These are phyloP conservation scores for Linnemannia schmuckeri DNA, from an alignment of 192 early-diverging fungal genomes.

Conservation along the genomic window DNA sequence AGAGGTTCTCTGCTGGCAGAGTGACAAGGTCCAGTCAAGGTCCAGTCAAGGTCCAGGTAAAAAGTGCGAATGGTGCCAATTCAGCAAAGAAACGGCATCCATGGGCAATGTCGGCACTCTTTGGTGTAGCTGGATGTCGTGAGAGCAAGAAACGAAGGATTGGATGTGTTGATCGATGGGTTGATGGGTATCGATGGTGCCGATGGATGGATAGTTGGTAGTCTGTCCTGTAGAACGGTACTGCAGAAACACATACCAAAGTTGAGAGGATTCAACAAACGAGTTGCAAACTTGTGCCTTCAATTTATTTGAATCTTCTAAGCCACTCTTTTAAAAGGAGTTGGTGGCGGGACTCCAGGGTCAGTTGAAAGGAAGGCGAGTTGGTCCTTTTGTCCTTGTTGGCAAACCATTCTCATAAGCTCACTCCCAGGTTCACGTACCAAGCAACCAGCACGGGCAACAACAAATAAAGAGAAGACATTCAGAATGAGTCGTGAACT, in stretches of 20 bases:
- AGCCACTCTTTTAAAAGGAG: neutral
- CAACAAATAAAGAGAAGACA: neutral
- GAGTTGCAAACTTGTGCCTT: constrained; percentile 30
- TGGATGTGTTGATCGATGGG: constrained; percentile 15
- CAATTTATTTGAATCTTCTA: constrained; percentile 18
- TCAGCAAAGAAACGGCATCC: neutral
- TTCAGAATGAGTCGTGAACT: constrained; percentile 20
- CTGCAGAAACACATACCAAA: constrained; percentile 52
- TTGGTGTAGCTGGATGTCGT: neutral
- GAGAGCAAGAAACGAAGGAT: neutral
- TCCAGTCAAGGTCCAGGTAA: neutral
- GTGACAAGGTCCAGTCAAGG: neutral
- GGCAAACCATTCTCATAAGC: neutral
- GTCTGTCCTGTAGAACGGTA: neutral
- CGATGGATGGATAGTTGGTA: constrained; percentile 34
- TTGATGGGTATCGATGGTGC: neutral
- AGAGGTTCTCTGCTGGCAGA: neutral
- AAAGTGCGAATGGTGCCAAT: neutral
- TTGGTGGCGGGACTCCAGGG: neutral
- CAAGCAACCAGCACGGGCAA: neutral
- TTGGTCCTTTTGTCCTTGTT: neutral
- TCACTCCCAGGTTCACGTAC: neutral
- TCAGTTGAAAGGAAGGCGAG: neutral
- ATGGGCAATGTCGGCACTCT: neutral
- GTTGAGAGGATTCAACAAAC: constrained; percentile 55